Evolutionary conservation across 805 yeast species (phyloP).

Genomic region (Cephaloascus albidus): DNA sequence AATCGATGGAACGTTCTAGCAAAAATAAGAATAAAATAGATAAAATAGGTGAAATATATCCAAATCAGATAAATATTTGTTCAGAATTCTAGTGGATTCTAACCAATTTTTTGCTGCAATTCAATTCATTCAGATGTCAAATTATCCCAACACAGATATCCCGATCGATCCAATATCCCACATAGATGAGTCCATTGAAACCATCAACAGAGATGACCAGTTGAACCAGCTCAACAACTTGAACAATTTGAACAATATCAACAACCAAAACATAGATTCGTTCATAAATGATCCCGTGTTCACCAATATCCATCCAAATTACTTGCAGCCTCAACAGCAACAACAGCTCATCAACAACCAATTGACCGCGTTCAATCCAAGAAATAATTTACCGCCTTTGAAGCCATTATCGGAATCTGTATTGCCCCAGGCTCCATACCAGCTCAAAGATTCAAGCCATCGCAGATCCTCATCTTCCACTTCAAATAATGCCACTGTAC

Average conservation of each 20-base stretch:
- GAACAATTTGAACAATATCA: neutral
- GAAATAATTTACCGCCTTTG: neutral
- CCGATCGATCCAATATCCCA: neutral
- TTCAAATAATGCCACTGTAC: too few relatives aligned
- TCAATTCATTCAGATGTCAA: neutral
- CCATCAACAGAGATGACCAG: neutral
- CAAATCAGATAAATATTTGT: too few relatives aligned
- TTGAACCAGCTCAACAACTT: too few relatives aligned
- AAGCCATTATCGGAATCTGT: neutral
- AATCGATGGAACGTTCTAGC: neutral
- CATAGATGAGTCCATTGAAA: neutral
- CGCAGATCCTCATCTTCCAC: neutral
- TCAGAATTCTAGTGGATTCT: neutral
- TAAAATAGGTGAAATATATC: neutral
- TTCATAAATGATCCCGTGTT: neutral
- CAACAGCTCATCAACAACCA: too few relatives aligned
- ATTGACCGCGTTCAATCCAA: neutral
- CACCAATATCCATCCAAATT: neutral
- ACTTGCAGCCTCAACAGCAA: too few relatives aligned
- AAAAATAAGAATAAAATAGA: neutral
- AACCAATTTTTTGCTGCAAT: neutral
- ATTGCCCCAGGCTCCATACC: neutral
- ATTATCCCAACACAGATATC: too few relatives aligned
- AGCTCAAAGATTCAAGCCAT: neutral
- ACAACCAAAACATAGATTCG: too few relatives aligned